phyloP scores from a whole-genome alignment of 331 rosid species.

The Telfairia occidentalis region DNA sequence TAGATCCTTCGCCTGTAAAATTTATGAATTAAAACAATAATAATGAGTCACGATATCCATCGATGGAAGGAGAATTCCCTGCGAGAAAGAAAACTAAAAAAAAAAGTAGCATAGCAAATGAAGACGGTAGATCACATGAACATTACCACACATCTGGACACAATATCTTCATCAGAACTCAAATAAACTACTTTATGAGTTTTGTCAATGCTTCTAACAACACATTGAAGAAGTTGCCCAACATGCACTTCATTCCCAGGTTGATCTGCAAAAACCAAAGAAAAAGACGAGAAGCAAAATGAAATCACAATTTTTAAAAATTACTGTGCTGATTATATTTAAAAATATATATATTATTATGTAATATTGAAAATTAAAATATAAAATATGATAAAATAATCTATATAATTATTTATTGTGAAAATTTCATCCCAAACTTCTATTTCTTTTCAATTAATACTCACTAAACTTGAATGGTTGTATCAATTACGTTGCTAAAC shows the following conservation, averaged over 20 bases:
- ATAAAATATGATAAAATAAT: background rate
- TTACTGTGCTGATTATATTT: background rate
- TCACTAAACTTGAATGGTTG: no score
- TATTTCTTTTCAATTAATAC: no score
- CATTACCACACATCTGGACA: constrained; percentile 72
- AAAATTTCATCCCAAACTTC: background rate
- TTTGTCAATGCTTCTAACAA: constrained; percentile 69
- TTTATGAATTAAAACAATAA: constrained; percentile 8
- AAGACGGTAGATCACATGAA: background rate
- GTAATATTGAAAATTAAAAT: background rate
- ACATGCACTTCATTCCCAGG: constrained; percentile 28
- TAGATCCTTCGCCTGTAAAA: constrained; percentile 67
- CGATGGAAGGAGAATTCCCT: constrained; percentile 7
- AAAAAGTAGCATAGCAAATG: background rate
- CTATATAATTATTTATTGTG: background rate
- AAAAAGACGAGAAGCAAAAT: background rate
- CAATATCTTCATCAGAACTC: constrained; percentile 48
- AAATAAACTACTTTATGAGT: constrained; percentile 63
- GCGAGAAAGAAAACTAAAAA: background rate
- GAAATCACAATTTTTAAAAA: background rate
- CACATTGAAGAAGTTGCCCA: constrained; percentile 72
- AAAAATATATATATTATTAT: background rate
- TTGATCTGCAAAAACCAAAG: constrained; percentile 30
- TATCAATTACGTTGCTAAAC: no score
- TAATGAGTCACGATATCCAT: background rate